Percentiles rank a stretch among this genome's conserved stretches.
Conservation (phyloP, 495 filamentous ascomycete species). For the Neurospora tetrasperma region DNA sequence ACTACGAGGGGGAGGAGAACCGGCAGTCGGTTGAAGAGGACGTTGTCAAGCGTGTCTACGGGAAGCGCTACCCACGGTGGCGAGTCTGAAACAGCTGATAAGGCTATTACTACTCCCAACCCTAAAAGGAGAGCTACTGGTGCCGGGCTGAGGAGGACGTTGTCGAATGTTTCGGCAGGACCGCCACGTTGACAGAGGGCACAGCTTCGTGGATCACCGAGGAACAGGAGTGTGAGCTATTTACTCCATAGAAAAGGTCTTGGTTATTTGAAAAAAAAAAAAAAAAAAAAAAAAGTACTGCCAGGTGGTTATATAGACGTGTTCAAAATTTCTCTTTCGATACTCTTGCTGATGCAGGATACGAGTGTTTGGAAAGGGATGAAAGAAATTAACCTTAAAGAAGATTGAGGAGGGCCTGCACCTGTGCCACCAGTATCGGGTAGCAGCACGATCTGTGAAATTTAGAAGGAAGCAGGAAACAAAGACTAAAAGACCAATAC, state of each 20-base stretch:
- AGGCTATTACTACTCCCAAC: not conserved
- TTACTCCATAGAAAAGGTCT: not conserved
- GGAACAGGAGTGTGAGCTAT: not conserved
- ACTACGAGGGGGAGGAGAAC: not conserved
- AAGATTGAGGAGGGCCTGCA: no score
- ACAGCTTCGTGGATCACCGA: not conserved
- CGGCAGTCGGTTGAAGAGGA: not conserved
- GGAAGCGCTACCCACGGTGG: not conserved
- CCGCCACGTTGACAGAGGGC: not conserved
- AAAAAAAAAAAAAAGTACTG: not conserved
- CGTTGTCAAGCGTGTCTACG: not conserved
- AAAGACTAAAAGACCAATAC: no score
- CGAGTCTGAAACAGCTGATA: not conserved
- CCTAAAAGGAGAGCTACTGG: not conserved
- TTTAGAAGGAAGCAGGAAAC: not conserved
- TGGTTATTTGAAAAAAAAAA: not conserved
- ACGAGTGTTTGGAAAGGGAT: not conserved
- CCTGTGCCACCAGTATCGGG: no score
- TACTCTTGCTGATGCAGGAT: not conserved
- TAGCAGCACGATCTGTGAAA: no score
- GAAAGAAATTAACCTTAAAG: not conserved
- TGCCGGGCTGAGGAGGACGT: not conserved
- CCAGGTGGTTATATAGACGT: no score
- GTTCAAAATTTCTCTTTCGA: not conserved
- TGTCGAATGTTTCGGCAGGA: not conserved